A percentile compares a stretch with the other conserved stretches of the same genome.
These are phyloP conservation scores for Diutina siamensis DNA, from an alignment of 1,139 yeast genomes.

Conservation along the genomic window DNA sequence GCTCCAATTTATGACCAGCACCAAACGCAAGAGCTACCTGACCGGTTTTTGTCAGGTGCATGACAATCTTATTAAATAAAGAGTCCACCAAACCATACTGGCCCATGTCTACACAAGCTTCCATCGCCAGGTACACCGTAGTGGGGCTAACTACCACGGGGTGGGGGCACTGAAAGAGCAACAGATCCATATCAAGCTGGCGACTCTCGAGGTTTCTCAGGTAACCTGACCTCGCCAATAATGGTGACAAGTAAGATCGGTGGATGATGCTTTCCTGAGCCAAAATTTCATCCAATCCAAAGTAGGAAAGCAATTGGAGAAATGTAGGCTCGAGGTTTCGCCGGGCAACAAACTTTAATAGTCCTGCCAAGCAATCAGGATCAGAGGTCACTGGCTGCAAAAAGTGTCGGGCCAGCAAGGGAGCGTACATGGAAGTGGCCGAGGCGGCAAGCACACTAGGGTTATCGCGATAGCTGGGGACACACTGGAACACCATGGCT, in stretches of 20 bases:
- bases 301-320: constrained; percentile 18
- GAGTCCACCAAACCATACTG: constrained; percentile 22
- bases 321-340: constrained; percentile 15
- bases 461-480: background rate
- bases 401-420: constrained; percentile 13
- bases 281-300: constrained; percentile 19
- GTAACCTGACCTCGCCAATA: constrained; percentile 23
- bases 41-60: background rate
- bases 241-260: constrained; percentile 13
- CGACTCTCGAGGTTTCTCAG: constrained; percentile 8
- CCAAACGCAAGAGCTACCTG: constrained; percentile 14
- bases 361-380: constrained; percentile 19
- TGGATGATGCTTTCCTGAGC: constrained; percentile 17
- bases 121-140: constrained; percentile 19
- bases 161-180: constrained; percentile 10
- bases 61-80: constrained; percentile 23
- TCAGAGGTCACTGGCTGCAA: constrained; percentile 14
- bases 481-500: background rate
- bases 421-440: constrained; percentile 13
- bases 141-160: constrained; percentile 13
- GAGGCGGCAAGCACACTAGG: constrained; percentile 7
- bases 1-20: background rate
- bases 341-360: constrained; percentile 18
- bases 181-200: constrained; percentile 9
- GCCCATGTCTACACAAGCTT: constrained; percentile 19